Evolutionary conservation across 345 rosid species (phyloP).

Genomic region (Tarenaya hassleriana): DNA sequence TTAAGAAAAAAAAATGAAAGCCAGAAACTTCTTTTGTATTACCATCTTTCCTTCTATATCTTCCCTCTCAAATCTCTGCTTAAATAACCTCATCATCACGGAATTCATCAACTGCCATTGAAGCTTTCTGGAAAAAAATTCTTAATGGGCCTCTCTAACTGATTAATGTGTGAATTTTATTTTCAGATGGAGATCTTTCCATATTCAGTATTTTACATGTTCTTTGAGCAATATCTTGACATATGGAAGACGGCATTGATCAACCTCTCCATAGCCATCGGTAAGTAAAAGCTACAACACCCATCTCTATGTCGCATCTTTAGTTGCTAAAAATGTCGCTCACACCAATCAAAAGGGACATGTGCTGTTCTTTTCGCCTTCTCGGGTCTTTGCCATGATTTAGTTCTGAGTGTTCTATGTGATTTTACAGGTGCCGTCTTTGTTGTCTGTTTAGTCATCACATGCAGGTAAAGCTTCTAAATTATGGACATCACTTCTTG

Average conservation of each 20-base stretch:
- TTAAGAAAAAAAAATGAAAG: neutral
- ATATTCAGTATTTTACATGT: conserved; percentile 95
- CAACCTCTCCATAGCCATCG: conserved; percentile 90
- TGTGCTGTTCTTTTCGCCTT: neutral
- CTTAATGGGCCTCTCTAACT: neutral
- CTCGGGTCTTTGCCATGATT: neutral
- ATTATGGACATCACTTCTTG: neutral
- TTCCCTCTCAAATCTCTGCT: neutral
- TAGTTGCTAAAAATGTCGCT: neutral
- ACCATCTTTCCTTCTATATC: neutral
- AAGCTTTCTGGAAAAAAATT: conserved; percentile 5
- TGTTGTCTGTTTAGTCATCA: conserved; percentile 77
- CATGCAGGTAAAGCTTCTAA: conserved; percentile 64
- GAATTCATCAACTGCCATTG: neutral
- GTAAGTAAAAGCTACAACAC: conserved; percentile 42
- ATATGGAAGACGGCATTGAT: conserved; percentile 95
- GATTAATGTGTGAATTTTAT: conserved; percentile 10
- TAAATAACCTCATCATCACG: conserved; percentile 1
- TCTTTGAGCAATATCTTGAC: conserved; percentile 95
- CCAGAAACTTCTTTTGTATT: neutral
- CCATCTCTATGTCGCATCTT: conserved; percentile 6
- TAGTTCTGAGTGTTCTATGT: conserved; percentile 10
- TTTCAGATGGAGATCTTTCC: conserved; percentile 95
- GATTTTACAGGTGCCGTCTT: conserved; percentile 70
- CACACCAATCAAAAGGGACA: too few species aligned